Percentiles rank a stretch among this genome's conserved stretches.
These are phyloP conservation scores for Talaromyces borbonicus DNA, from an alignment of 495 filamentous ascomycete species.

Conservation along the genomic window DNA sequence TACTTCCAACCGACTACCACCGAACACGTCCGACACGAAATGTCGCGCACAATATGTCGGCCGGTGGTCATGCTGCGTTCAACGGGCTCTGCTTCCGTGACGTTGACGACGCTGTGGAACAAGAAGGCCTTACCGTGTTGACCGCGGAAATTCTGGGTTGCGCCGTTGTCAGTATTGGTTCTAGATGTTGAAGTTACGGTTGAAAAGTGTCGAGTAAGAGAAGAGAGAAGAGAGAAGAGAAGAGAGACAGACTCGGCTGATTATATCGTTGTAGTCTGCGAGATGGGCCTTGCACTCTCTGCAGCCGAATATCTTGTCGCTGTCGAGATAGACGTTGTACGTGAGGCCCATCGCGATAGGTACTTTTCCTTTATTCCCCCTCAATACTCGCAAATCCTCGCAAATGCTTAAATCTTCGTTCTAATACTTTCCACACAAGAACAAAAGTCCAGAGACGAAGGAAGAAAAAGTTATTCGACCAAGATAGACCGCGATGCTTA, in stretches of 20 bases:
- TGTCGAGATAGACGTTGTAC: conserved; percentile 93
- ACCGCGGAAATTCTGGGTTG: conserved; percentile 86
- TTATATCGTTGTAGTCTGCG: conserved; percentile 88
- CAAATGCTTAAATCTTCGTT: too few species aligned
- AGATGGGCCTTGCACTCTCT: conserved; percentile 94
- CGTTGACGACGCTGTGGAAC: conserved; percentile 89
- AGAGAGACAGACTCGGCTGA: conserved; percentile 63
- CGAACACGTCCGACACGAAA: conserved; percentile 78
- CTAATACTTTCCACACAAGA: too few species aligned
- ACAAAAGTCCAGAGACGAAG: too few species aligned
- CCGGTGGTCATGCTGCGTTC: conserved; percentile 99
- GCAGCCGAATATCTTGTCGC: conserved; percentile 87
- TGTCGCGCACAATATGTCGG: conserved; percentile 86
- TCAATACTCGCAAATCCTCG: too few species aligned
- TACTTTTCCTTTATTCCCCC: too few species aligned
- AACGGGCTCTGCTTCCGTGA: conserved; percentile 63
- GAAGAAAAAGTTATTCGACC: too few species aligned
- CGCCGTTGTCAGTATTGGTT: conserved; percentile 11
- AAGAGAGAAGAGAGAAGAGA: conserved; percentile 9
- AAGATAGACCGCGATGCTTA: too few species aligned
- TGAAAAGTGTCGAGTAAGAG: conserved; percentile 4
- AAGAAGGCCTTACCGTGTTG: conserved; percentile 98
- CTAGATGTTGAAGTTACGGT: too few species aligned
- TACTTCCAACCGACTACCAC: conserved; percentile 97
- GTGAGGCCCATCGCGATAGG: conserved; percentile 77